phyloP scores from a whole-genome alignment of 2,329 filamentous ascomycete species.

The Eutypella sp. region DNA sequence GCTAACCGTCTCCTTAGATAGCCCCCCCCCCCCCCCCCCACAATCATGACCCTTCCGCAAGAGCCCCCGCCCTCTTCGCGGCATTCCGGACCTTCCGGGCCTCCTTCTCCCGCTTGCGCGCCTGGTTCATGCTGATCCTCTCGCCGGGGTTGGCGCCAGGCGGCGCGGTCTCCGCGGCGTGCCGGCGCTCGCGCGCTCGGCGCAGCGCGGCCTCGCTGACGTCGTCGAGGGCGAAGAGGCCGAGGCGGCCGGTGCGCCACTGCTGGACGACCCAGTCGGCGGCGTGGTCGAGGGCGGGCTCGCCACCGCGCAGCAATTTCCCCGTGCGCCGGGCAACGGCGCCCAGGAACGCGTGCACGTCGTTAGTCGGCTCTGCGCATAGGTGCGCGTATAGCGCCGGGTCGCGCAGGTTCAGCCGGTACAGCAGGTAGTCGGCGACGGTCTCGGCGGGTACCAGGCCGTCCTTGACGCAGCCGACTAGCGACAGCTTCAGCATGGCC shows the following conservation, averaged over 20 bases:
- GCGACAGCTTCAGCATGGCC: constrained; percentile 90
- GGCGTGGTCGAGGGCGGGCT: constrained; percentile 64
- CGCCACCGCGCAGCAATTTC: constrained; percentile 67
- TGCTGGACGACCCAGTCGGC: constrained; percentile 76
- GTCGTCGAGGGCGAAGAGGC: constrained; percentile 74
- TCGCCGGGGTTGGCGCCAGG: constrained; percentile 42
- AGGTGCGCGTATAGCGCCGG: constrained; percentile 58
- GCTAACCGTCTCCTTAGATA: too few species aligned
- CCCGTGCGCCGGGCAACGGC: constrained; percentile 71
- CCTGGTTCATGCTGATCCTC: constrained; percentile 60
- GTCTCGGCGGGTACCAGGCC: constrained; percentile 73
- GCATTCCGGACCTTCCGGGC: constrained; percentile 36
- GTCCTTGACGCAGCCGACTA: constrained; percentile 88
- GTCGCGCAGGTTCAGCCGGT: constrained; percentile 67
- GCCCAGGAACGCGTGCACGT: constrained; percentile 67
- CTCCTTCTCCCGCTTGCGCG: constrained; percentile 61
- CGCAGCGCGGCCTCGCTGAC: constrained; percentile 55
- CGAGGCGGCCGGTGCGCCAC: constrained; percentile 74
- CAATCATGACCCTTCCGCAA: constrained; percentile 5
- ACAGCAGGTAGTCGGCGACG: constrained; percentile 87
- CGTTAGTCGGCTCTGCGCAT: constrained; percentile 68
- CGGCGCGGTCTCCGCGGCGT: constrained; percentile 30
- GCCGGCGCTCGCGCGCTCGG: constrained; percentile 7
- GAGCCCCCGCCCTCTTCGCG: constrained; percentile 29
- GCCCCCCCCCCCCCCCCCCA: too few species aligned